Conservation (phyloP, 140 eudicot species). For the Stevia rebaudiana region DNA sequence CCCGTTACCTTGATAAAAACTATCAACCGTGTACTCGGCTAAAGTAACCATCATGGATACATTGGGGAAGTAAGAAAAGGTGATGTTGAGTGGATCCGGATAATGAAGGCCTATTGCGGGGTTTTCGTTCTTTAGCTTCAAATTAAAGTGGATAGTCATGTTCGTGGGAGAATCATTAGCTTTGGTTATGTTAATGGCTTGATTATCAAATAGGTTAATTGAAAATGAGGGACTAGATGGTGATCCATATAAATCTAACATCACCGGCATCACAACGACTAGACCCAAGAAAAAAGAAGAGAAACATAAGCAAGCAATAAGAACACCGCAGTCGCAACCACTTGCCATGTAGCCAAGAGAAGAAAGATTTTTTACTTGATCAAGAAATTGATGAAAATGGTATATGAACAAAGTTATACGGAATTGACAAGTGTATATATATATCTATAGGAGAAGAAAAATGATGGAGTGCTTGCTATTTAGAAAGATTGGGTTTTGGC, state of each 20-base stretch:
- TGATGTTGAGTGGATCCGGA: constrained; percentile 25
- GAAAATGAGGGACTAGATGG: constrained; percentile 22
- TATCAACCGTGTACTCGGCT: constrained; percentile 19
- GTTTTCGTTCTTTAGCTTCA: constrained; percentile 23
- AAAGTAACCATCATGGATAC: constrained; percentile 21
- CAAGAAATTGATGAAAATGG: no score
- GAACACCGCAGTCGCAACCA: no score
- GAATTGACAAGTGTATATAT: no score
- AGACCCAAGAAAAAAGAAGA: constrained; percentile 4
- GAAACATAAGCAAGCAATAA: not conserved
- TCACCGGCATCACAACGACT: constrained; percentile 14
- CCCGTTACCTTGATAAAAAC: constrained; percentile 34
- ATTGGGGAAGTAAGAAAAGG: constrained; percentile 33
- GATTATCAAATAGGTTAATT: constrained; percentile 21
- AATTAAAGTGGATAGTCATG: constrained; percentile 16
- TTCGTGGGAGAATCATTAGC: not conserved
- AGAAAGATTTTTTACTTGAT: no score
- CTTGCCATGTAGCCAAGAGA: constrained; percentile 6
- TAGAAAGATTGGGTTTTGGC: no score
- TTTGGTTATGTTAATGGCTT: constrained; percentile 18
- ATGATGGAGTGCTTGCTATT: no score
- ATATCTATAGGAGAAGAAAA: no score
- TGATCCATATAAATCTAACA: constrained; percentile 5
- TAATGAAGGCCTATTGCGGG: constrained; percentile 26
- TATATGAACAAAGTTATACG: no score